These are phyloP conservation scores for Penicillium sp. DNA, from an alignment of 2,329 filamentous ascomycete species.

Conservation along the genomic window DNA sequence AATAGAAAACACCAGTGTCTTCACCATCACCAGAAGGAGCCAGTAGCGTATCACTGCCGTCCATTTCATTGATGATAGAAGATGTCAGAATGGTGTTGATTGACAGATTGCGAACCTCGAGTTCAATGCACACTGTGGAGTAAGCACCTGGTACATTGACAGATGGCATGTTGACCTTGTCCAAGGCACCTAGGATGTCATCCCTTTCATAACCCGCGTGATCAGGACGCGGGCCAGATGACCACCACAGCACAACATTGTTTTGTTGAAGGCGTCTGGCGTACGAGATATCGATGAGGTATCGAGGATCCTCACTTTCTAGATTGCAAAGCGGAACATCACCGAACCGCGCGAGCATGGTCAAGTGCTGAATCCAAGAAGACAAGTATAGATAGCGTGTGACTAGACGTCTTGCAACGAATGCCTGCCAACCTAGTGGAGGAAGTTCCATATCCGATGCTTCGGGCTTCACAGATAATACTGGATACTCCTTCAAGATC, in stretches of 20 bases:
- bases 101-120: constrained; percentile 88
- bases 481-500: constrained; percentile 77
- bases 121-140: constrained; percentile 91
- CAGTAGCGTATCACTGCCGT: constrained; percentile 83
- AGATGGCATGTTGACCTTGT: constrained; percentile 86
- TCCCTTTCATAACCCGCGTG: constrained; percentile 96
- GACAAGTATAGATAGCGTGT: constrained; percentile 91
- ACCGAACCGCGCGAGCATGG: constrained; percentile 84
- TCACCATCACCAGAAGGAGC: constrained; percentile 71
- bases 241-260: constrained; percentile 97
- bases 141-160: constrained; percentile 94
- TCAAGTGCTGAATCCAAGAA: constrained; percentile 85
- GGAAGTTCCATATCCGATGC: constrained; percentile 82
- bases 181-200: constrained; percentile 77
- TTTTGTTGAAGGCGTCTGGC: constrained; percentile 85
- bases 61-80: constrained; percentile 92
- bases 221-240: constrained; percentile 78
- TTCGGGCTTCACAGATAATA: constrained; percentile 78
- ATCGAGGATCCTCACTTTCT: constrained; percentile 89
- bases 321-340: constrained; percentile 94
- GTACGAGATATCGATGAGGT: constrained; percentile 94
- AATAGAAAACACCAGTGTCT: constrained; percentile 69
- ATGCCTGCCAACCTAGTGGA: constrained; percentile 88
- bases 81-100: constrained; percentile 98
- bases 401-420: constrained; percentile 81